Evolutionary conservation across 768 basidiomycete species (phyloP), one percentile per base, ranked within the genome.

Genomic region (Pleurotus sapidus): DNA sequence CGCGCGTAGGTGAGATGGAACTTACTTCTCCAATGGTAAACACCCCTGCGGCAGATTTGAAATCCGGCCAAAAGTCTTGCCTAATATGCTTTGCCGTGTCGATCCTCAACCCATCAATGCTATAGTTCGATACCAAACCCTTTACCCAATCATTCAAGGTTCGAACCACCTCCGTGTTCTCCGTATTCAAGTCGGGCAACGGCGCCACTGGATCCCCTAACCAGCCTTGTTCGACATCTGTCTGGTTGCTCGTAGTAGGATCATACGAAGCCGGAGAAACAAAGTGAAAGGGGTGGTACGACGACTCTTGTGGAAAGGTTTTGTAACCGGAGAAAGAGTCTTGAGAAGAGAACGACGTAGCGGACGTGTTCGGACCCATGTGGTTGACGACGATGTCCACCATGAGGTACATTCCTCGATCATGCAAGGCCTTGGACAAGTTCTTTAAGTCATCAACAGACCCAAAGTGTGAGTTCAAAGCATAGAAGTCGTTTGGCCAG

Each of bases 351-450:
- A 65, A 74, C 40, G 71, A 51, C 37, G 55, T 49, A 38, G 53
- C 25, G 37, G 61, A 57, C 23, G 48, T 60, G 48, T 60, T 58
- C n/a, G 59, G 61, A 27, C 47, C 58, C 60, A 61, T 61, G 37
- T 91, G 87, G 70, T 92, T 92, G 47, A 87, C 81, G 57, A 92
- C 86, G 17, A 87, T 72, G 63, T 91, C 89, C 40, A 91, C 78
- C 87, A 89, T 91, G 64, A 91, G 72, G 57, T 64, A 76, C 81
- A 72, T 72, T 70, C 83, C 84, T 81, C 65, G 77, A 76, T 40
- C 77, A 69, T 91, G 92, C 5, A 93, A 65, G 51, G 86, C 90
- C 18, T 69, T 67, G 14, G 82, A 81, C 49, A 93, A 82, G 8
- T 77, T 76, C 62, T 85, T 87, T 50, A 93, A 77, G 65, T 93